Conservation (phyloP, 2,329 filamentous ascomycete genomes). For the Phialocephala subalpina region DNA sequence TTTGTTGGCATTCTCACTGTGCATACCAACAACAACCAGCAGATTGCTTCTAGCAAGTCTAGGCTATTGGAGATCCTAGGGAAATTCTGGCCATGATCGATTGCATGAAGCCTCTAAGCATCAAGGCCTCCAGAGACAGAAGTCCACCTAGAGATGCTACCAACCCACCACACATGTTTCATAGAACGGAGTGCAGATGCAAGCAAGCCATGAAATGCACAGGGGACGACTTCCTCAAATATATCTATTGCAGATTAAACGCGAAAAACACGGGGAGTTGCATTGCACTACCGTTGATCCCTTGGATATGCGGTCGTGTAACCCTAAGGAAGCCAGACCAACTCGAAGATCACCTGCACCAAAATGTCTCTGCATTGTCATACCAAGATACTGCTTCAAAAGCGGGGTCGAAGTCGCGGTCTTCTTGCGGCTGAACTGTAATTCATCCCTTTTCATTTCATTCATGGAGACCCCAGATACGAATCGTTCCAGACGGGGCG, state of each 20-base stretch:
- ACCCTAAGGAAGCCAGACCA: neutral
- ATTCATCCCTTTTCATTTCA: neutral
- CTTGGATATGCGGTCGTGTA: neutral
- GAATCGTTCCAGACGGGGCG: conserved; percentile 5
- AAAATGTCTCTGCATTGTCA: neutral
- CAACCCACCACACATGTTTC: neutral
- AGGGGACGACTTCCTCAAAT: neutral
- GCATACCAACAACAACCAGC: neutral
- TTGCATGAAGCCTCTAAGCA: neutral
- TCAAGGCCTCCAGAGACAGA: neutral
- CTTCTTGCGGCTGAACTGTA: neutral
- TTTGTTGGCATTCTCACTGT: neutral
- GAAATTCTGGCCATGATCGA: neutral
- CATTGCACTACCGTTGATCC: neutral
- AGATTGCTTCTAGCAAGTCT: neutral
- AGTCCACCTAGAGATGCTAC: neutral
- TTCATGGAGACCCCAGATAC: neutral
- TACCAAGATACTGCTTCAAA: conserved; percentile 6
- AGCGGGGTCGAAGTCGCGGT: conserved; percentile 4
- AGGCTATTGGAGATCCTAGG: neutral
- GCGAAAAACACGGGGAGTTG: neutral
- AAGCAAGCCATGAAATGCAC: neutral
- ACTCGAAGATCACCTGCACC: neutral
- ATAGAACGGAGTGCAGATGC: neutral
- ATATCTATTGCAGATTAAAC: neutral